Percentiles rank a stretch among this genome's conserved stretches.
phyloP scores from a whole-genome alignment of 2,329 filamentous ascomycete species.

The Clarireedia hainanense region DNA sequence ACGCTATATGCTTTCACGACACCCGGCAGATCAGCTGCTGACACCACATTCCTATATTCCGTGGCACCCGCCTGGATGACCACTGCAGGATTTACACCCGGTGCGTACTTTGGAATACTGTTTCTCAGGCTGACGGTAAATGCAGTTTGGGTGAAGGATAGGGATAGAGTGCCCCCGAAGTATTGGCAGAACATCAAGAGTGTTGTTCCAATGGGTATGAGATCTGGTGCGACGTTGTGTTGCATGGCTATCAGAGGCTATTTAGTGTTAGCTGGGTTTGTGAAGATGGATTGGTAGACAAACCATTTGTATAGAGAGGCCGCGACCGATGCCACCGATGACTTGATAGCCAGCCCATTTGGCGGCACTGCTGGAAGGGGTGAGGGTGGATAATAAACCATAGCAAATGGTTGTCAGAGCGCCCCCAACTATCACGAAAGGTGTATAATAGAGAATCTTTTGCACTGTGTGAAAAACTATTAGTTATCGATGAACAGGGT shows the following conservation, averaged over 20 bases:
- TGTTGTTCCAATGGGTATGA: neutral
- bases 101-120: neutral
- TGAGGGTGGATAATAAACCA: conserved; percentile 30
- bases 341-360: conserved; percentile 25
- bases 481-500: neutral
- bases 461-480: conserved; percentile 7
- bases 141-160: neutral
- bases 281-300: neutral
- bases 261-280: neutral
- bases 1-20: neutral
- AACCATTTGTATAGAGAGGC: conserved; percentile 21
- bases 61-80: neutral
- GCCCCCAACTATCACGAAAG: conserved; percentile 21
- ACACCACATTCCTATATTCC: neutral
- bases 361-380: conserved; percentile 11
- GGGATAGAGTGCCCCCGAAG: neutral
- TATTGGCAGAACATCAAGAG: neutral
- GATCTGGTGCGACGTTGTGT: neutral
- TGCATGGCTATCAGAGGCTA: neutral
- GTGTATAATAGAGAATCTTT: conserved; percentile 29
- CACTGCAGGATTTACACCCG: neutral
- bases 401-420: conserved; percentile 22
- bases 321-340: conserved; percentile 20
- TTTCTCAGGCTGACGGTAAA: neutral
- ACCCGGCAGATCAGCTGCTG: neutral